Base-by-base conservation (phyloP, 2,329 filamentous ascomycete species). In the Didymella segeticola region DNA sequence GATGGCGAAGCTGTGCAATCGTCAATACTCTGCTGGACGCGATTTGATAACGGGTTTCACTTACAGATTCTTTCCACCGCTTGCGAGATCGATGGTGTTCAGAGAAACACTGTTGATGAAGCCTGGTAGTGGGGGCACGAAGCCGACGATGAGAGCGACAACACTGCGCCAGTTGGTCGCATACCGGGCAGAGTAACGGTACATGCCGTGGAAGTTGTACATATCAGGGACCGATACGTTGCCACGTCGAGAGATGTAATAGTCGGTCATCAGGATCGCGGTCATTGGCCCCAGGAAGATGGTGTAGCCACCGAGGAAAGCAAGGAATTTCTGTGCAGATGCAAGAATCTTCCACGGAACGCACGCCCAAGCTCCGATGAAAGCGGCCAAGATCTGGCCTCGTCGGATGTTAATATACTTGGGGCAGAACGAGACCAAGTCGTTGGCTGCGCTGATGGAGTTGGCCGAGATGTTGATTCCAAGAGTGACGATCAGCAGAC, bases 311-410 rank as follows among this genome's bases (percentile, higher is more conserved):
- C 62, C 56, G 5, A 68, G 60, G 63, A 76, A 75, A 31, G 68
- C 60, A 17, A 76, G 63, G 60, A 76, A 75, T 42, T 69, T 72
- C 7, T 64, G 62, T 6, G 70, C 68, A 1, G 66, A 71, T 4
- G 66, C 67, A 8, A 74, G 66, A 36, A 74, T 73, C 53, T 74
- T 73, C 73, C 73, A 75, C 2, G 72, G 72, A 3, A 75, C 72
- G 45, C 71, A 73, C n/a, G 63, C 69, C 72, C 73, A 74, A 43
- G 66, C 64, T 22, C 73, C 72, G 29, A 75, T 68, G 41, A 75
- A 45, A 5, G 73, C 74, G 23, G 70, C 70, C 17, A 76, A 62
- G 10, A 75, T 53, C 25, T 73, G 71, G 9, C 65, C 65, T 17
- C 65, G 63, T 10, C 62, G 59, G 41, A 68, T 67, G 53, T 68